Conservation (phyloP, 2,329 filamentous ascomycete genomes). For the Penicillium paneum region DNA sequence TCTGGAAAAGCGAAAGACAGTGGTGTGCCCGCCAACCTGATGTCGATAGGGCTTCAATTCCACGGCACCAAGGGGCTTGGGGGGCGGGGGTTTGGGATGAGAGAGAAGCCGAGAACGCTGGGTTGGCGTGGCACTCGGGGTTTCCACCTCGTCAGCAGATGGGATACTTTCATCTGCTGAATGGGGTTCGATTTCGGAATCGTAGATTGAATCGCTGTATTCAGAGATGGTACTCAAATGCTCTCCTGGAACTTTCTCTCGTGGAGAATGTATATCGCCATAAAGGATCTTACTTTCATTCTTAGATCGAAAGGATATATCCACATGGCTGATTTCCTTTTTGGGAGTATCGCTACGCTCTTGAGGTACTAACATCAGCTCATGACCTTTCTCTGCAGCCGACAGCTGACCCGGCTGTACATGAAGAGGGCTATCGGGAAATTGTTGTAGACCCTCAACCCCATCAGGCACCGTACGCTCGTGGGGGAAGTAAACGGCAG, state of each 20-base stretch:
- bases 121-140: conserved; percentile 47
- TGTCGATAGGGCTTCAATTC: conserved; percentile 96
- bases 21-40: conserved; percentile 95
- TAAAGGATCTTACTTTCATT: conserved; percentile 60
- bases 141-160: conserved; percentile 53
- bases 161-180: conserved; percentile 43
- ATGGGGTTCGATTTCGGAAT: conserved; percentile 46
- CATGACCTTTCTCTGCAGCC: conserved; percentile 26
- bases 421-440: conserved; percentile 19
- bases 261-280: conserved; percentile 51
- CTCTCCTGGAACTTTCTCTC: conserved; percentile 40
- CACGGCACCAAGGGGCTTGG: conserved; percentile 74
- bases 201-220: conserved; percentile 42
- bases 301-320: conserved; percentile 60
- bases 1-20: conserved; percentile 91
- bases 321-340: conserved; percentile 51
- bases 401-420: conserved; percentile 27
- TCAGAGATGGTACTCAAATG: conserved; percentile 38
- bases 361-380: conserved; percentile 29
- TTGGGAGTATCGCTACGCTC: conserved; percentile 25
- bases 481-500: conserved; percentile 63
- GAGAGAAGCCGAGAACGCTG: conserved; percentile 27
- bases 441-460: conserved; percentile 24
- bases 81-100: conserved; percentile 29
- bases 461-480: conserved; percentile 44